These are phyloP conservation scores for Carex cristatella DNA, from an alignment of 176 grass and related monocot species.

Conservation along the genomic window DNA sequence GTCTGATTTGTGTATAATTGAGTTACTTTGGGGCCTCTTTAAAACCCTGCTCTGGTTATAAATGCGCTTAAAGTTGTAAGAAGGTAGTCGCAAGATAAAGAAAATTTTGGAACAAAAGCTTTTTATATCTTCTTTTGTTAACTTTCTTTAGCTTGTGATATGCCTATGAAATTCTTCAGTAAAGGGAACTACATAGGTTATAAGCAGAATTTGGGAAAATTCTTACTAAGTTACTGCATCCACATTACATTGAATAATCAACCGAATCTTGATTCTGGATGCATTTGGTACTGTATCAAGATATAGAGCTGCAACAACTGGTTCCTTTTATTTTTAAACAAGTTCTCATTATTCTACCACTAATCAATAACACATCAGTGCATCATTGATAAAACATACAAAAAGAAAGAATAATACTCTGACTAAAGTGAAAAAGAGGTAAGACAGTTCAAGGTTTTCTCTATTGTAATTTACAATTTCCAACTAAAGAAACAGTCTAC, in stretches of 20 bases:
- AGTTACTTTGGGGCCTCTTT: not conserved
- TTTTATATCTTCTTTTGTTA: too few relatives aligned
- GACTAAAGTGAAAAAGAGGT: not conserved
- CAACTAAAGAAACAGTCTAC: not conserved
- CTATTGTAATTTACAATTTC: not conserved
- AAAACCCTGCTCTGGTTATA: not conserved
- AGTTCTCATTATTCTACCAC: not conserved
- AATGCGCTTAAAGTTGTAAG: not conserved
- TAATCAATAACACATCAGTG: not conserved
- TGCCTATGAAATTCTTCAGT: not conserved
- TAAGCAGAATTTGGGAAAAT: not conserved
- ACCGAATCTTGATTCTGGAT: not conserved
- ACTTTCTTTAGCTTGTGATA: not conserved
- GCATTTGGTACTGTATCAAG: not conserved
- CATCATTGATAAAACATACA: not conserved
- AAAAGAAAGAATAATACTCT: not conserved
- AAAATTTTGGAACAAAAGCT: not conserved
- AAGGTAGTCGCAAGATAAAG: not conserved
- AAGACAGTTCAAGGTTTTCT: not conserved
- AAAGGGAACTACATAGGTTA: not conserved
- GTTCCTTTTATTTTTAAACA: not conserved
- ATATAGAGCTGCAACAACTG: conserved; percentile 23
- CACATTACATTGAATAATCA: not conserved
- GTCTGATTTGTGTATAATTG: not conserved
- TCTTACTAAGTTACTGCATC: not conserved